Base-by-base conservation (phyloP, 441 rosid genomes). In the Gossypium gossypioides region DNA sequence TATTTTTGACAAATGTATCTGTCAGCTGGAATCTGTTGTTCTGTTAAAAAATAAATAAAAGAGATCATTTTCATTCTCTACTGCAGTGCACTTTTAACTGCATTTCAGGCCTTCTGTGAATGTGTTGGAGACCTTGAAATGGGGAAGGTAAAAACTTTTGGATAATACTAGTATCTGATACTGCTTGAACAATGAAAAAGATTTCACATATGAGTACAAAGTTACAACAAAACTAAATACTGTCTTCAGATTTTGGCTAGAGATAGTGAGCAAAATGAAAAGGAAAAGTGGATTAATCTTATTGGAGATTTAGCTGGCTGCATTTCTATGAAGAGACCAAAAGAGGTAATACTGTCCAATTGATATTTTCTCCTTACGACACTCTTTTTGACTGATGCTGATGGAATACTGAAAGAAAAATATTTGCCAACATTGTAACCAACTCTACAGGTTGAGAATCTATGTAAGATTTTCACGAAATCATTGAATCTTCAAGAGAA, bases 101-200 rank as follows among this genome's bases (percentile, higher is more conserved):
- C 99, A 78, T 92, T 92, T 85, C 98, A 89, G 80, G 93, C 97
- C 63, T 96, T 96, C 78, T 96, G 99, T 82, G 99, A 96, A 81
- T 96, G 98, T 78, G 93, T 96, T 78, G 99, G 99, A 71, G 99
- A 96, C 80, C 88, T 96, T 77, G 99, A 96, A 87, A 92, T 96
- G 99, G 97, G 98, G 73, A 96, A 96, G 99, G 99, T 95, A 88
- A 40, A 60, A 37, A 57, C 74, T 68, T 5, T 61, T 66, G 9
- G 52, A 42, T 32, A 55, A 19, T 6, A n/a, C 65, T 48, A 51
- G 18, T 10, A 32, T 7, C 61, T 32, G 18, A 46, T 68, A 32
- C 71, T 70, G 46, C 59, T 48, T 60, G 27, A 46, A 29, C 32
- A 70, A 64, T 29, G 63, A 58, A 29, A 19, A 42, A 74, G 21